Base-by-base conservation (phyloP, 1,284 basidiomycete genomes). In the Naganishia cerealis region DNA sequence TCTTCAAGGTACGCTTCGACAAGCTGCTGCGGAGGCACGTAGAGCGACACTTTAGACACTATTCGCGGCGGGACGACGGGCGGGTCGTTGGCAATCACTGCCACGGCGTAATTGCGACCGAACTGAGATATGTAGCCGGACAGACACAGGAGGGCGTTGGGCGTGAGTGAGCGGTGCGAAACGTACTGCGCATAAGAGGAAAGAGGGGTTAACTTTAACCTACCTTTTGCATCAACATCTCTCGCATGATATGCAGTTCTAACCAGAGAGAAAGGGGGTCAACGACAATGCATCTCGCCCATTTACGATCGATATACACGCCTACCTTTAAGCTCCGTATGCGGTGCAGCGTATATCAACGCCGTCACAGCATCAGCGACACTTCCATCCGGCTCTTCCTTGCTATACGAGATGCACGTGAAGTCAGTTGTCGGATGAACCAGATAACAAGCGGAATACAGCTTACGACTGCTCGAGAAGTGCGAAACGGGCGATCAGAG, bases 231-330 rank as follows among this genome's bases (percentile, higher is more conserved):
- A 95, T 91, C 67, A 99, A 85, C 78, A 97, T 87, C 77, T 98
- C 94, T 52, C 94, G 87, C 48, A 98, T 82, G 43, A 92, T 83
- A 73, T 96, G 92, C 42, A 99, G 86, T 79, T 99, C 95, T 89
- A 78, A 67, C 46, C n/a, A 50, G 46, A 9, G 79, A 59, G 69
- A 46, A 21, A 26, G 18, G 21, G 36, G 18, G 40, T 46, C 24
- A 70, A 50, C n/a, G 26, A 53, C 4, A n/a, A 12, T 24, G 21
- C 57, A 46, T 26, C 43, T n/a, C n/a, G n/a, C n/a, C n/a, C n/a
- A 16, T 42, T 46, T 43, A 46, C 53, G 58, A 36, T 54, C 15
- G 36, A 29, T 59, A n/a, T 58, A 67, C 42, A 16, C 36, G 57
- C 73, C 65, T 71, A 90, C 91, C 91, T 85, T 93, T 93, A 57